These are phyloP conservation scores for Ocimum tenuiflorum DNA, from an alignment of 257 asterid species.

Conservation along the genomic window DNA sequence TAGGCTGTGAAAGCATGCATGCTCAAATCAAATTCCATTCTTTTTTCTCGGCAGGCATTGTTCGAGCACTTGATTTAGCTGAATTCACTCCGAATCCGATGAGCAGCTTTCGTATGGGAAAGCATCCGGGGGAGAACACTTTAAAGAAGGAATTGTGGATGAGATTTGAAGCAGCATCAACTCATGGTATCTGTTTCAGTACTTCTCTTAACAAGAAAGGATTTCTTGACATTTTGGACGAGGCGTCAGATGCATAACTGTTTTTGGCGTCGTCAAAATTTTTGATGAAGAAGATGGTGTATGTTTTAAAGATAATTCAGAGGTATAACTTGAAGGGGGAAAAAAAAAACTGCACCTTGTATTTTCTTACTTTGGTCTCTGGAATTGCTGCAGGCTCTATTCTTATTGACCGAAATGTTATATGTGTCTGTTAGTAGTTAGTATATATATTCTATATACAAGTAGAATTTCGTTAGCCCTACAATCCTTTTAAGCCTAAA, in stretches of 20 bases:
- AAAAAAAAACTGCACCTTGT: too few relatives aligned
- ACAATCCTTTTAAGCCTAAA: too few relatives aligned
- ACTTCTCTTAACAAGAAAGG: constrained; percentile 40
- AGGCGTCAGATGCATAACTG: constrained; percentile 41
- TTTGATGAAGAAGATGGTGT: constrained; percentile 8
- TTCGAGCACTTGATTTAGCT: constrained; percentile 26
- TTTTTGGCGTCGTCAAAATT: background rate
- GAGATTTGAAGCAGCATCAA: constrained; percentile 76
- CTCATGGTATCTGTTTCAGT: constrained; percentile 31
- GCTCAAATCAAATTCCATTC: too few relatives aligned
- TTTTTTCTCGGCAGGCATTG: constrained; percentile 26
- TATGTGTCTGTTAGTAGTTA: too few relatives aligned
- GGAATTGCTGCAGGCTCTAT: too few relatives aligned
- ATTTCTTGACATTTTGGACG: constrained; percentile 73
- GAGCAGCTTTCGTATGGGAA: constrained; percentile 41
- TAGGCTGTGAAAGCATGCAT: too few relatives aligned
- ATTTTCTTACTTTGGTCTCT: too few relatives aligned
- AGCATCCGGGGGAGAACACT: constrained; percentile 94
- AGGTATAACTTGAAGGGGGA: too few relatives aligned
- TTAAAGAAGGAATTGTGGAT: constrained; percentile 87
- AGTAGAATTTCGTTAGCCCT: too few relatives aligned
- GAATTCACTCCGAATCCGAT: constrained; percentile 57
- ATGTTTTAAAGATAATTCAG: background rate
- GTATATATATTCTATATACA: too few relatives aligned
- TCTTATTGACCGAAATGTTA: too few relatives aligned